Evolutionary conservation across 495 filamentous ascomycete genomes (phyloP).

Genomic region (Penicillium bialowiezense): DNA sequence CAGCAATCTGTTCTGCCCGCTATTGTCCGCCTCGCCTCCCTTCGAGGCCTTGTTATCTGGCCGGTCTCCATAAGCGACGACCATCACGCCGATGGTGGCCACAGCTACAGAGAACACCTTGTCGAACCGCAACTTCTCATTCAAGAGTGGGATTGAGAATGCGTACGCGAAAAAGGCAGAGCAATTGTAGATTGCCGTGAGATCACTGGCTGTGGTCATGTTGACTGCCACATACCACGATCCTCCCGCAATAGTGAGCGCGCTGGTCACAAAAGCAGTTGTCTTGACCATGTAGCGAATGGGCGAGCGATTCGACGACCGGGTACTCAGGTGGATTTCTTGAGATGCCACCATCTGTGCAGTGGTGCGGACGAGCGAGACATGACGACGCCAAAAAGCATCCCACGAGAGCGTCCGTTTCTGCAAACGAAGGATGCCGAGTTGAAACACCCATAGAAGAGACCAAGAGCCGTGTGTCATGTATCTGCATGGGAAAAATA

Average conservation of each 20-base stretch:
- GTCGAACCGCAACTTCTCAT: slow-evolving; percentile 73
- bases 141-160: slow-evolving; percentile 84
- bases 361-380: slow-evolving; percentile 69
- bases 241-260: slow-evolving; percentile 86
- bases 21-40: slow-evolving; percentile 41
- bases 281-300: slow-evolving; percentile 71
- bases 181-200: slow-evolving; percentile 99
- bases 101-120: slow-evolving; percentile 82
- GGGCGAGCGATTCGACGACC: slow-evolving; percentile 53
- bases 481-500: slow-evolving; percentile 51
- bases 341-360: slow-evolving; percentile 81
- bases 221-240: slow-evolving; percentile 95
- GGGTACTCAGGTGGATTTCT: slow-evolving; percentile 53
- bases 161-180: slow-evolving; percentile 98
- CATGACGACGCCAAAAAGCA: slow-evolving; percentile 84
- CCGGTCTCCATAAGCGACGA: slow-evolving; percentile 87
- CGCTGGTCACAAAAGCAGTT: slow-evolving; percentile 77
- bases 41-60: slow-evolving; percentile 47
- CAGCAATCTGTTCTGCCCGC: slow-evolving; percentile 59
- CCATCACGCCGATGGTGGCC: slow-evolving; percentile 82
- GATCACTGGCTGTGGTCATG: slow-evolving; percentile 84
- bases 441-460: slow-evolving; percentile 80
- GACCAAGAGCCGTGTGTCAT: slow-evolving; percentile 93
- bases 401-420: slow-evolving; percentile 72
- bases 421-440: slow-evolving; percentile 73